Base-by-base conservation (phyloP, 495 filamentous ascomycete species). In the Margaritispora aquatica region DNA sequence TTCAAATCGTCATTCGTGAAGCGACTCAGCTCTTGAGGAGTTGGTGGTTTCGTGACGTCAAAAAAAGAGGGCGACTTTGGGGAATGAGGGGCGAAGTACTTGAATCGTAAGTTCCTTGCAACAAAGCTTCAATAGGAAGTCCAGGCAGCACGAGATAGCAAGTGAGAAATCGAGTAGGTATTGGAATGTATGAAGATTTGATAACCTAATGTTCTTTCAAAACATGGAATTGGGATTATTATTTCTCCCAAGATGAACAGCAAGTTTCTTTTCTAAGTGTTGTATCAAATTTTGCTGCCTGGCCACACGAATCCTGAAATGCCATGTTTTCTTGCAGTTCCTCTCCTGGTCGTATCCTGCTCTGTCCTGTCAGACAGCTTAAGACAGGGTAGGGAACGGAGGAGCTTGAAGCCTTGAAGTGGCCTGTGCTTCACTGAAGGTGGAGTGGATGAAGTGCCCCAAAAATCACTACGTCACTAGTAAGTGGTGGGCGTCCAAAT, bases 51-150 rank as follows among this genome's bases (percentile, higher is more conserved):
- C 19, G 38, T 44, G 38, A 44, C 38, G 38, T 44, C 38, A 44
- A 48, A 48, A 34, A 34, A 44, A 31, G 58, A 48, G 38, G 19
- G 3, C 8, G 38, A 10, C 17, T 9, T 44, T 44, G 38, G 38
- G 29, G 38, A 44, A 44, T 44, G 38, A 44, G 38, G 38, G 38
- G 38, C 38, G 38, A 44, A 13, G 38, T 44, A 8, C 38, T 9
- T 17, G 2, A 36, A 49, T 56, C 59, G 59, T 31, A 26, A 55
- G 53, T 52, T 61, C 59, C 59, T 54, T 48, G 54, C 59, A 20
- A 51, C 7, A 27, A 24, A 41, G 47, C 24, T 49, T 7, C 38
- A 44, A n/a, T n/a, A n/a, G n/a, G n/a, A n/a, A n/a, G 29, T 13
- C 5, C 29, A 44, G 38, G 38, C 38, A 44, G 38, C 38, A 44